Evolutionary conservation across 768 basidiomycete genomes (phyloP).

Genomic region (Tylopilus felleus): DNA sequence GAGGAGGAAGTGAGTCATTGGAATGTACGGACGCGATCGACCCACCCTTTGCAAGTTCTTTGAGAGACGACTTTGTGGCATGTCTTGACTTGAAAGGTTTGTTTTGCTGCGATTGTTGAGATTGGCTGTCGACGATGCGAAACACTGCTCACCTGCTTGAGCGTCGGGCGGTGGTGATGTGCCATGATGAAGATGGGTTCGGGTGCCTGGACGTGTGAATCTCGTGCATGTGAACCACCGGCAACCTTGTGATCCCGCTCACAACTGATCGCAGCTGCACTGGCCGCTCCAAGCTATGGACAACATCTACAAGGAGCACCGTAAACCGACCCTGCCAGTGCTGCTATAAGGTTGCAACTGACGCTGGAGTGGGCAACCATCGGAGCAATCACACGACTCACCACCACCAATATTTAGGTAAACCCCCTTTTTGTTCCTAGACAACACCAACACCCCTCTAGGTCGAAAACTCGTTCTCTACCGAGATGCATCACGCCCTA

Average conservation of each 20-base stretch:
- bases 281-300: background rate
- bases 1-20: background rate
- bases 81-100: slow-evolving; percentile 92
- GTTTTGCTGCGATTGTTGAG: slow-evolving; percentile 56
- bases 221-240: too few relatives aligned
- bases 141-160: slow-evolving; percentile 66
- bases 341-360: too few relatives aligned
- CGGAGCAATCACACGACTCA: too few relatives aligned
- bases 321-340: background rate
- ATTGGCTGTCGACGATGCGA: background rate
- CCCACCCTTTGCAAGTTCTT: slow-evolving; percentile 80
- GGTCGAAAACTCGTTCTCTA: too few relatives aligned
- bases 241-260: too few relatives aligned
- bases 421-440: background rate
- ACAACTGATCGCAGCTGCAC: too few relatives aligned
- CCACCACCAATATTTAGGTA: too few relatives aligned
- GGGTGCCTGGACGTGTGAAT: slow-evolving; percentile 1
- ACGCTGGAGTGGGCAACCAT: too few relatives aligned
- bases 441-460: background rate
- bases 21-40: background rate
- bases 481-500: slow-evolving; percentile 21
- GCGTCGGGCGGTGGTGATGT: slow-evolving; percentile 72
- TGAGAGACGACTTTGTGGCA: slow-evolving; percentile 79
- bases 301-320: too few relatives aligned
- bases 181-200: slow-evolving; percentile 14